phyloP scores from a whole-genome alignment of 108 stramenopile genomes.

The Mayamaea pseudoterrestris region DNA sequence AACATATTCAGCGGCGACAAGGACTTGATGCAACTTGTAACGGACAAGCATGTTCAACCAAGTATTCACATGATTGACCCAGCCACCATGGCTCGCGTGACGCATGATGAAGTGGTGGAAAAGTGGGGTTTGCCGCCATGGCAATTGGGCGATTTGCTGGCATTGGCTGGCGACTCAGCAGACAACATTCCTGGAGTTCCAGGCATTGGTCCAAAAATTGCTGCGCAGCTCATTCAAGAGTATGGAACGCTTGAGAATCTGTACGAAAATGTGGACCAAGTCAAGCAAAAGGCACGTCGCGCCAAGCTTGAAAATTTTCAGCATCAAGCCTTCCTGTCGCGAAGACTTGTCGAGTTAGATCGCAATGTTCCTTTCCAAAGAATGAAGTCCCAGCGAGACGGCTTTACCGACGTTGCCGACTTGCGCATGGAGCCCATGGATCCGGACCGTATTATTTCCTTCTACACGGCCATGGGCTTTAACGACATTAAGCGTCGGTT shows the following conservation, averaged over 20 bases:
- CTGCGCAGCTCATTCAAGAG: conserved; percentile 52
- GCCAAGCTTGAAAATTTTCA: conserved; percentile 37
- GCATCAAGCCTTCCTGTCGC: conserved; percentile 41
- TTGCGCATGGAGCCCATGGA: conserved; percentile 37
- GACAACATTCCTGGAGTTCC: conserved; percentile 84
- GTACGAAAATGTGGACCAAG: conserved; percentile 30
- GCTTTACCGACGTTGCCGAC: conserved; percentile 12
- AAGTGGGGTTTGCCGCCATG: conserved; percentile 68
- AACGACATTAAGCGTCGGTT: conserved; percentile 24
- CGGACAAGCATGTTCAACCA: conserved; percentile 15
- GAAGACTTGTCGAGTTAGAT: conserved; percentile 29
- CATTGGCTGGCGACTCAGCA: conserved; percentile 74
- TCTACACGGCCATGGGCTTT: conserved; percentile 59
- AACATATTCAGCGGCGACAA: conserved; percentile 78
- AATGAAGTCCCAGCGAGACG: conserved; percentile 24
- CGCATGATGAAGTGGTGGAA: conserved; percentile 48
- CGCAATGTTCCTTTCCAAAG: conserved; percentile 19
- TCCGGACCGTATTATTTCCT: conserved; percentile 31
- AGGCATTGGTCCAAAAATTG: conserved; percentile 85
- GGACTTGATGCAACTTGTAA: conserved; percentile 87
- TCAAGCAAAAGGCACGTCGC: conserved; percentile 53
- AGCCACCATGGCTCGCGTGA: conserved; percentile 42
- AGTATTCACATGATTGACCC: conserved; percentile 78
- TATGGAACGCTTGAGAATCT: conserved; percentile 50
- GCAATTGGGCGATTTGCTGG: conserved; percentile 70